Base-by-base conservation (phyloP, 1,284 basidiomycete species). In the Apiotrichum laibachii region DNA sequence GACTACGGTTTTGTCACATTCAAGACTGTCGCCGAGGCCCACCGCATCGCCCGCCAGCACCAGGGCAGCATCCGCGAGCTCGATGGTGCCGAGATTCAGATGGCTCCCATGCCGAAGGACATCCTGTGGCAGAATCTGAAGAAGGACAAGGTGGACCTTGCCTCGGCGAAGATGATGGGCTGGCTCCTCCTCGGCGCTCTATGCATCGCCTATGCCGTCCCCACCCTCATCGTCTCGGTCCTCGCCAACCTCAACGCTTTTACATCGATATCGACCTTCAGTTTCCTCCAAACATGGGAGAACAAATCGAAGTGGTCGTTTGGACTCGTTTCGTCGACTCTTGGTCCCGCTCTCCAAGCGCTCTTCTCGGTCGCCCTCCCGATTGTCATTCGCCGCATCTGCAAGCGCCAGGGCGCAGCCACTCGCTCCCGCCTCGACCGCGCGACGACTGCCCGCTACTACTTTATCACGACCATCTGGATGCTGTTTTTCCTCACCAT, bases 1-100 rank as follows among this genome's bases (percentile, higher is more conserved):
- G 90, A 85, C 72, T 95, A 93, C 75, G 93, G 91, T 16, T 95
- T 95, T 73, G 91, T 92, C 3, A 92, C 90, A 22, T 89, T 96
- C 86, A 92, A 90, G 53, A 88, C 92, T 0, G 89, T 96, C 12
- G 87, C 90, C 0, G 94, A 92, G 69, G 92, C 93, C 0, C 78
- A 79, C 63, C 71, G 77, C 8, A 79, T 80, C 53, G 77, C 77
- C 31, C 64, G 73, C 10, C 54, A 69, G 12, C 77, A 80, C 57
- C 63, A 64, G 7, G 78, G 78, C 16, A 62, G 57, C 19, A 61
- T 69, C 22, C 75, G 75, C 55, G 77, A 78, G 61, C 65, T 80
- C 5, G 68, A 67, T 15, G 77, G 78, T 2, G 77, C 78, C 1
- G 56, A 60, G 21, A 51, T 80, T 11, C 68, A 72, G 33, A 69